Conservation (phyloP, 2,329 filamentous ascomycete genomes). For the Cordyceps fumosorosea region DNA sequence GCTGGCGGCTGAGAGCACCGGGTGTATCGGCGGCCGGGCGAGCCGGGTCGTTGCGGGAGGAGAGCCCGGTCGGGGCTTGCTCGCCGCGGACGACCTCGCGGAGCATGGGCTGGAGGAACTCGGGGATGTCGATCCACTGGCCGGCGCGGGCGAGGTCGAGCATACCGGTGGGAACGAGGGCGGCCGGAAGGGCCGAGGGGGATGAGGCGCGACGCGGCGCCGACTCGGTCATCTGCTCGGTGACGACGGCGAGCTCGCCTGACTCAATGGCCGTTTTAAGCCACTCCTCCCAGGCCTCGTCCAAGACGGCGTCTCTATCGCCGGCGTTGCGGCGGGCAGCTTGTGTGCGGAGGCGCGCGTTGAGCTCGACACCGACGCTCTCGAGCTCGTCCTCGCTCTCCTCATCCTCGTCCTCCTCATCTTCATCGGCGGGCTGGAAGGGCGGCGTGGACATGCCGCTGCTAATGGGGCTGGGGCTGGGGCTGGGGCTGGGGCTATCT, state of each 20-base stretch:
- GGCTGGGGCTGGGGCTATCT: conserved; percentile 4
- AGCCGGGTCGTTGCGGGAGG: conserved; percentile 10
- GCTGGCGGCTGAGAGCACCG: conserved; percentile 14
- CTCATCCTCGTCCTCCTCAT: conserved; percentile 22
- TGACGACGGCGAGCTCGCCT: conserved; percentile 45
- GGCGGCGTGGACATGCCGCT: conserved; percentile 6
- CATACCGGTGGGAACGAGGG: conserved; percentile 45
- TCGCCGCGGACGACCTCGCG: conserved; percentile 40
- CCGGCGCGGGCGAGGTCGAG: conserved; percentile 49
- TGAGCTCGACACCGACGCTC: conserved; percentile 56
- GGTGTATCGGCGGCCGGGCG: conserved; percentile 11
- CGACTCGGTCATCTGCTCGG: conserved; percentile 34
- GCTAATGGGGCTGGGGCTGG: conserved; percentile 6
- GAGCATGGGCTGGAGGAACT: conserved; percentile 47
- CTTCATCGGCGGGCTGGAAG: conserved; percentile 15
- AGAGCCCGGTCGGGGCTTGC: conserved; percentile 13
- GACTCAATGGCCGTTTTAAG: conserved; percentile 63
- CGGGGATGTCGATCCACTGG: conserved; percentile 52
- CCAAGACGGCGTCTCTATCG: conserved; percentile 51
- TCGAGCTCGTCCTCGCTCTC: conserved; percentile 26
- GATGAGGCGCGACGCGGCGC: conserved; percentile 16
- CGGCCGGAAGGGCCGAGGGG: conserved; percentile 23
- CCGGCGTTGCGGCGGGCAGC: conserved; percentile 58
- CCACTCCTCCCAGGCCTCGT: conserved; percentile 71
- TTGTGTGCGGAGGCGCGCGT: conserved; percentile 58